Evolutionary conservation across 2,329 filamentous ascomycete genomes (phyloP), one percentile per base, ranked within the genome.

Genomic region (Trichoderma atrobrunneum): DNA sequence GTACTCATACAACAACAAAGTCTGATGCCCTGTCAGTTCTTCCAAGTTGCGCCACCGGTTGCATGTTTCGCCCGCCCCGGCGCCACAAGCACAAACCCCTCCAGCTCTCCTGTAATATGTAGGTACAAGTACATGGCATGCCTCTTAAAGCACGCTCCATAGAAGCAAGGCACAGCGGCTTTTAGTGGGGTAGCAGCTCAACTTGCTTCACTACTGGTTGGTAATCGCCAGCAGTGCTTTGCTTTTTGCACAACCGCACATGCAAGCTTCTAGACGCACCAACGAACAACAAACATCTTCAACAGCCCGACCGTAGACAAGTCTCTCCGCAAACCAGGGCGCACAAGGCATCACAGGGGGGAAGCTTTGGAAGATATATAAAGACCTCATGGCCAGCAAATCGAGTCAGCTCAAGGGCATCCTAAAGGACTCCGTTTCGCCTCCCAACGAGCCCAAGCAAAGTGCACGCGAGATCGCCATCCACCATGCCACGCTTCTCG

Each of bases 401-500:
- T 57, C 76, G 14, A 79, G 79, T 73, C 81, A 83, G 63, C 82
- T 83, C 26, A 91, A 88, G 77, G 84, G 89, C 74, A 89, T 90
- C 72, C 84, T 93, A 18, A 92, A 91, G 79, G 90, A 88, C 70
- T 83, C 77, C 57, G 74, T 74, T 30, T 70, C 75, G 16, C 72
- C 64, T 64, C 54, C 76, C 56, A 72, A 77, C 70, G 77, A 80
- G 51, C 77, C 79, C 65, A 73, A 77, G 51, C 72, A 74, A 32
- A 84, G 84, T 77, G 86, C 84, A 71, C 85, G 84, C 72, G 87
- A 91, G 72, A 87, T 93, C 71, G 95, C 94, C 64, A 83, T 96
- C 72, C 89, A 94, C 78, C 94, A 98, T 84, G 95, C 95, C 56
- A 88, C 88, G 76, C 89, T 93, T 70, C 90, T 98, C 66, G 92